phyloP scores from a whole-genome alignment of 768 basidiomycete species.

The Lactarius indigo region DNA sequence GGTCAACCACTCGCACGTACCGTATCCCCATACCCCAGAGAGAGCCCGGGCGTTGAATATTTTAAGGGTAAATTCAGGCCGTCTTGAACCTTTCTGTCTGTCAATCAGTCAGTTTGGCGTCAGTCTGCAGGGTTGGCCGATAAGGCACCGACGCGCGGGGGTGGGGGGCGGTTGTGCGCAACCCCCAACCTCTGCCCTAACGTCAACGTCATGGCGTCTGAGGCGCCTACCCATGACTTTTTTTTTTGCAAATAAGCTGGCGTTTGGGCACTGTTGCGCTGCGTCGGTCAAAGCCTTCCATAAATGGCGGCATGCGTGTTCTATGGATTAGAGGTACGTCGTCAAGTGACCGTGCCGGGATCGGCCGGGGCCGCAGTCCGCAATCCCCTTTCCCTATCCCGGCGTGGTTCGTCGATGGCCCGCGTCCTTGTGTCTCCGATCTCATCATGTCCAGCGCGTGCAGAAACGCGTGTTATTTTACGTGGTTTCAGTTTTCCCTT shows the following conservation, averaged over 20 bases:
- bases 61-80: not conserved
- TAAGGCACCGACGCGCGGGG: not conserved
- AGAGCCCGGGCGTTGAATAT: not conserved
- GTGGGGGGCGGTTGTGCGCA: not conserved
- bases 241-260: not conserved
- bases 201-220: not conserved
- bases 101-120: no score
- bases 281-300: not conserved
- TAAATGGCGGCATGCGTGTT: not conserved
- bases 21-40: not conserved
- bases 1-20: not conserved
- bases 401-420: not conserved
- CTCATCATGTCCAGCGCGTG: not conserved
- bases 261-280: not conserved
- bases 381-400: not conserved
- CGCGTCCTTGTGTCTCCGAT: not conserved
- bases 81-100: not conserved
- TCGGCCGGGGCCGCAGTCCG: not conserved
- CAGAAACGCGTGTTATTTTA: not conserved
- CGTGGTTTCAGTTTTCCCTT: not conserved
- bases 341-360: not conserved
- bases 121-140: not conserved
- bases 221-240: not conserved
- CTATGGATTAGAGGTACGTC: not conserved
- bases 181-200: not conserved